Evolutionary conservation across 169 alveolate genomes (phyloP).

Genomic region (Cryptosporidium ubiquitum): DNA sequence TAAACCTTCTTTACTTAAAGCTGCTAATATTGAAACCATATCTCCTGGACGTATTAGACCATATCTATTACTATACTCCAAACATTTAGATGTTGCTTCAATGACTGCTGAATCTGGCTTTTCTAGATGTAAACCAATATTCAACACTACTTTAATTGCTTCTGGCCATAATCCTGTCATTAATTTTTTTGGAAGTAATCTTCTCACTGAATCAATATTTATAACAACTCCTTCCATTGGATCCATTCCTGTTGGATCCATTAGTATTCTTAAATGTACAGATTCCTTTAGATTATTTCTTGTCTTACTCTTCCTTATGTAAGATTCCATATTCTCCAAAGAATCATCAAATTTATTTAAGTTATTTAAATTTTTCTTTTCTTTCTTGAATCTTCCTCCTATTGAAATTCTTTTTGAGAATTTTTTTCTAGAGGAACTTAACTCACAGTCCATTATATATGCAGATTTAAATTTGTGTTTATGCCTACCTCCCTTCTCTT

Average conservation of each 20-base stretch:
- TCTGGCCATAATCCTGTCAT: constrained; percentile 81
- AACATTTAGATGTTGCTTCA: constrained; percentile 62
- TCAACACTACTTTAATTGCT: constrained; percentile 76
- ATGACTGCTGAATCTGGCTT: constrained; percentile 68
- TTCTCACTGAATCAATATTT: constrained; percentile 70
- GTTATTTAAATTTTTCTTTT: not conserved
- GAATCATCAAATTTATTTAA: not conserved
- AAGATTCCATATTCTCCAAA: not conserved
- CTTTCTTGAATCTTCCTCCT: constrained; percentile 10
- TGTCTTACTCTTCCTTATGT: not conserved
- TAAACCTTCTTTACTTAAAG: constrained; percentile 76
- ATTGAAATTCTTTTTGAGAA: not conserved
- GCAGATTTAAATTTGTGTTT: not conserved
- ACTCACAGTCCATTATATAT: not conserved
- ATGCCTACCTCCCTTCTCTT: not conserved
- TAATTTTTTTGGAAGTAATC: constrained; percentile 75
- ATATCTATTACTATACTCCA: constrained; percentile 74
- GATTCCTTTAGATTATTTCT: not conserved
- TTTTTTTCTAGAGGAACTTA: not conserved
- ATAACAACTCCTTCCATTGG: constrained; percentile 78
- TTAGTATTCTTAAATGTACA: constrained; percentile 67
- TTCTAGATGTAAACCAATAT: constrained; percentile 74
- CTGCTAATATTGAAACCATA: constrained; percentile 72
- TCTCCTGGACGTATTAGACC: constrained; percentile 78
- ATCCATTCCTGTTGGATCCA: constrained; percentile 80